Percentiles rank a stretch among this genome's conserved stretches.
Evolutionary conservation across 495 filamentous ascomycete species (phyloP).

Genomic region (Penicillium flavigenum): DNA sequence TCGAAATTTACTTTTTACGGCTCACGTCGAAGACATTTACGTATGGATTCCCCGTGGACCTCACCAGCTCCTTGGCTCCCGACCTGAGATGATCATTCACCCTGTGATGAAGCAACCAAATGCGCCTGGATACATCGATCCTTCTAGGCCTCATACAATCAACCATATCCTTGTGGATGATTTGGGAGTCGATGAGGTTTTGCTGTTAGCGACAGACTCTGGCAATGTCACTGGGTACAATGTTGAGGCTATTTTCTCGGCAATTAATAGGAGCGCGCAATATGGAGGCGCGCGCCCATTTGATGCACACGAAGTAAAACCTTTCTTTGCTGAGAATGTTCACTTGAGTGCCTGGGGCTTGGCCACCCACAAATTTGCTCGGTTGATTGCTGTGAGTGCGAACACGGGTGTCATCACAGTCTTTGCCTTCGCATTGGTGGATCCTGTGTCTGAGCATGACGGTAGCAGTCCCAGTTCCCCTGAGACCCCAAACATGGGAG

Average conservation of each 20-base stretch:
- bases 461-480: slow-evolving; percentile 14
- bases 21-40: slow-evolving; percentile 68
- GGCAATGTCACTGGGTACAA: slow-evolving; percentile 86
- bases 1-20: slow-evolving; percentile 73
- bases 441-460: slow-evolving; percentile 24
- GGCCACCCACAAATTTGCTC: slow-evolving; percentile 73
- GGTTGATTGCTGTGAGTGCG: slow-evolving; percentile 77
- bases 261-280: slow-evolving; percentile 36
- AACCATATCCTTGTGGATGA: slow-evolving; percentile 79
- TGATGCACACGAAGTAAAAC: slow-evolving; percentile 35
- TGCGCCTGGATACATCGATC: slow-evolving; percentile 58
- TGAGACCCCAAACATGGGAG: slow-evolving; percentile 21
- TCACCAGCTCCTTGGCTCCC: slow-evolving; percentile 57
- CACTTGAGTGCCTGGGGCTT: slow-evolving; percentile 83
- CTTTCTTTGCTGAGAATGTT: slow-evolving; percentile 76
- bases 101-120: slow-evolving; percentile 53
- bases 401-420: slow-evolving; percentile 69
- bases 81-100: slow-evolving; percentile 64
- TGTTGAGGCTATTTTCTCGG: slow-evolving; percentile 55
- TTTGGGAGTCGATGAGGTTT: slow-evolving; percentile 75
- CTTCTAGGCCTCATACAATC: slow-evolving; percentile 61
- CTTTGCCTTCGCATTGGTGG: slow-evolving; percentile 68
- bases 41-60: slow-evolving; percentile 71
- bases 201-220: slow-evolving; percentile 77
- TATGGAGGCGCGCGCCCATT: slow-evolving; percentile 27